Evolutionary conservation across 2,329 filamentous ascomycete species (phyloP).

Genomic region (Hymenoscyphus fraxineus): DNA sequence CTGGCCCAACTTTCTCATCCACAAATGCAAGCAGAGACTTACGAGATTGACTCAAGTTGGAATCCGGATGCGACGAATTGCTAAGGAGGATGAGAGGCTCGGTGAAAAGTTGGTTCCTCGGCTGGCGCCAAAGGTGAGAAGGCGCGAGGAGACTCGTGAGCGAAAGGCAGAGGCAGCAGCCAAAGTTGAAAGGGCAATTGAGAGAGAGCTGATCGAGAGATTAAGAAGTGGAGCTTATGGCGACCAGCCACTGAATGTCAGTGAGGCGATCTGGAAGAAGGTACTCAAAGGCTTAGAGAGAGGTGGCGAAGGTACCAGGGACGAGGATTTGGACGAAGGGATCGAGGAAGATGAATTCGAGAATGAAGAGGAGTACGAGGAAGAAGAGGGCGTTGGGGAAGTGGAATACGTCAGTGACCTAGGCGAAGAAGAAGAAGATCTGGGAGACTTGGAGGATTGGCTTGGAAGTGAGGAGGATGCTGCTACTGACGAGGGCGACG

Average conservation of each 20-base stretch:
- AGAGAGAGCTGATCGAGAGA: constrained; percentile 88
- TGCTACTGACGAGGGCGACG: constrained; percentile 46
- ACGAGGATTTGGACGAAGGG: constrained; percentile 85
- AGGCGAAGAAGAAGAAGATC: constrained; percentile 76
- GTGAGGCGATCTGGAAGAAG: constrained; percentile 95
- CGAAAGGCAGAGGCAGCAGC: constrained; percentile 76
- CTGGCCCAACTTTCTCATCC: constrained; percentile 88
- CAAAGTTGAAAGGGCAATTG: constrained; percentile 93
- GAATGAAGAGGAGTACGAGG: constrained; percentile 39
- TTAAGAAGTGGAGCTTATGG: constrained; percentile 91
- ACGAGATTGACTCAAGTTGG: constrained; percentile 89
- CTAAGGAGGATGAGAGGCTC: constrained; percentile 82
- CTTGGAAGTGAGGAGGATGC: constrained; percentile 63
- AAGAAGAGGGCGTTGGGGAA: constrained; percentile 63
- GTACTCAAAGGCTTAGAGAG: constrained; percentile 87
- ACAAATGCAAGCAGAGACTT: constrained; percentile 95
- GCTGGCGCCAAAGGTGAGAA: constrained; percentile 82
- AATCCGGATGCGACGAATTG: constrained; percentile 73
- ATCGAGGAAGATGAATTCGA: constrained; percentile 62
- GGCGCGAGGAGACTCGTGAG: constrained; percentile 71
- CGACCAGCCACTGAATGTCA: constrained; percentile 90
- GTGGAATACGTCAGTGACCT: constrained; percentile 94
- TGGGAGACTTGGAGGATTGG: constrained; percentile 88
- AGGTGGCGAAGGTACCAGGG: constrained; percentile 74
- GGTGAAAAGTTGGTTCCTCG: constrained; percentile 86